Base-by-base conservation (phyloP, 768 basidiomycete genomes). In the Trametes cubensis region DNA sequence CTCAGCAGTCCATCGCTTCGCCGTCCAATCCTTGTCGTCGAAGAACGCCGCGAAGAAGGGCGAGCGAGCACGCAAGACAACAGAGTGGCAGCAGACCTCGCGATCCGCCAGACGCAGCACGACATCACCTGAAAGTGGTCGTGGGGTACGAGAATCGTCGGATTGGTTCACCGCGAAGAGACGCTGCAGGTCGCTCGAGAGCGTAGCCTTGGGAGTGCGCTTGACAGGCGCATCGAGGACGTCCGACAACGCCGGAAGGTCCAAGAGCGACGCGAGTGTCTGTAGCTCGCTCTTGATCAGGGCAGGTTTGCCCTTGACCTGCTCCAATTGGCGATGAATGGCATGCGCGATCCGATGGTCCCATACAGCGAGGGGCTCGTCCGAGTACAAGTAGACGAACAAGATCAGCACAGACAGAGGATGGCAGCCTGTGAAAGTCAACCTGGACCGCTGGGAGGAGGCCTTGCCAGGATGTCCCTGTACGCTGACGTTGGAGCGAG, bases 41-140 rank as follows among this genome's bases (percentile, higher is more conserved):
- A 96, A 94, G 75, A 99, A 89, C 34, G 83, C 83, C 11, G 85
- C 77, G 70, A 99, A 98, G 68, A 97, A 89, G 2, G 84, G 81
- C 23, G 90, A 94, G 1, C 95, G 84, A 0, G 93, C 84, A 13
- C 93, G 82, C n/a, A 99, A 80, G 18, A 98, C 72, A 11, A 79
- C 71, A 0, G 94, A 94, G 71, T 96, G 88, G 2, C 83, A 83
- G 51, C 71, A 75, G 8, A 97, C 81, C 2, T 83, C 78, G 52
- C 77, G 76, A 66, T 97, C 94, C 0, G 80, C 80, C 7, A 98
- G 77, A 42, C 81, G 77, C 7, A 99, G 72, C 11, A 92, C 74
- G 17, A 94, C 86, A 66, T 98, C 93, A 1, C 86, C 81, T 1
- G 76, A 68, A 17, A 84, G 69, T 0, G 79, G 75, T 13, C 38